phyloP scores from a whole-genome alignment of 108 stramenopile genomes.

The Cylindrotheca fusiformis region DNA sequence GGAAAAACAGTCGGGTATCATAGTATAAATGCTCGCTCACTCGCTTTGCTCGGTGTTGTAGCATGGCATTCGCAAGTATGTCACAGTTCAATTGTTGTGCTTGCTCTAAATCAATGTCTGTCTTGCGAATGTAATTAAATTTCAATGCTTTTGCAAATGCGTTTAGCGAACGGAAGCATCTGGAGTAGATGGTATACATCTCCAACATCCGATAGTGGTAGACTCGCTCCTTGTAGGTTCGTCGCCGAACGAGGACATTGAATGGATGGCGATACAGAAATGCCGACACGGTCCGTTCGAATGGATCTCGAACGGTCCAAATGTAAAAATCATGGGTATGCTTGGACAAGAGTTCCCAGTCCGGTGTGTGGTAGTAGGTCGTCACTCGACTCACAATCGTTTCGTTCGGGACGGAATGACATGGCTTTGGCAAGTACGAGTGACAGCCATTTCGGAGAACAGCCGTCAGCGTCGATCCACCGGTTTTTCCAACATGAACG shows the following conservation, averaged over 20 bases:
- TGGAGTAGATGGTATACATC: constrained; percentile 4
- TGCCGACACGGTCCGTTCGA: constrained; percentile 52
- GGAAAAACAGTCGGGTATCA: constrained; percentile 27
- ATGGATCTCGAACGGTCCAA: constrained; percentile 55
- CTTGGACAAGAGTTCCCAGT: constrained; percentile 26
- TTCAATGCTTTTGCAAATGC: constrained; percentile 28
- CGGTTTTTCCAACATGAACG: constrained; percentile 10
- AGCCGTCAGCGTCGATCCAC: constrained; percentile 16
- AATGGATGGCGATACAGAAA: constrained; percentile 42
- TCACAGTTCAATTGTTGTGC: constrained; percentile 5
- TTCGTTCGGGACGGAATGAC: constrained; percentile 13
- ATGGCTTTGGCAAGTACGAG: constrained; percentile 20
- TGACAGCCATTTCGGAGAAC: constrained; percentile 53
- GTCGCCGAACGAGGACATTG: constrained; percentile 11
- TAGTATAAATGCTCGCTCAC: constrained; percentile 40
- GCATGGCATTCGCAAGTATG: constrained; percentile 24
- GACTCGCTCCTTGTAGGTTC: background rate
- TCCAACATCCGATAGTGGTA: constrained; percentile 4
- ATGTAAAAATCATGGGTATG: constrained; percentile 35
- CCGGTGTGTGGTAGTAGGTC: constrained; percentile 49
- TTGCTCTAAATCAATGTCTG: background rate
- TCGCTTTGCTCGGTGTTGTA: constrained; percentile 33
- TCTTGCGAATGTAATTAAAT: constrained; percentile 11
- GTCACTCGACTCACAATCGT: constrained; percentile 15
- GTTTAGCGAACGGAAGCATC: constrained; percentile 47